A percentile compares a stretch with the other conserved stretches of the same genome.
Conservation (phyloP, 345 rosid genomes). For the Arabis alpina region DNA sequence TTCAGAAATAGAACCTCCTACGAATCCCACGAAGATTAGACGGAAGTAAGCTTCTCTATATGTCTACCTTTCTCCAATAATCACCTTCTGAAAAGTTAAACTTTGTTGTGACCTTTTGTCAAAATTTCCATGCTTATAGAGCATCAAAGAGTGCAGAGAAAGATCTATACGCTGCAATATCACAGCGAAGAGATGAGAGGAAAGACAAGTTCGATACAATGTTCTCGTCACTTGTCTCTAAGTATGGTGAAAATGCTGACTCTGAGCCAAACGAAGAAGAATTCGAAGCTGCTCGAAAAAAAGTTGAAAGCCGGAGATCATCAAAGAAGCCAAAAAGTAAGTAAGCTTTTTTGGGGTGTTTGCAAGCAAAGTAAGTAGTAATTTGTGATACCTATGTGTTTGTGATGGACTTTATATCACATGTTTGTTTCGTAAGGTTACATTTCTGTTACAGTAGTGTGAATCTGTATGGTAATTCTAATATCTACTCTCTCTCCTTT, state of each 20-base stretch:
- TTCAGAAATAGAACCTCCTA: slow-evolving; percentile 73
- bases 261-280: slow-evolving; percentile 88
- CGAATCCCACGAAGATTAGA: slow-evolving; percentile 56
- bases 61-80: not conserved
- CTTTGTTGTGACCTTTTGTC: slow-evolving; percentile 16
- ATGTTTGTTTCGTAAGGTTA: not conserved
- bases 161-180: slow-evolving; percentile 63
- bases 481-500: not conserved
- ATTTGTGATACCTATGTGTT: slow-evolving; percentile 6
- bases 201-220: slow-evolving; percentile 77
- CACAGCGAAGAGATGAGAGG: slow-evolving; percentile 67
- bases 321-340: slow-evolving; percentile 56
- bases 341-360: not conserved
- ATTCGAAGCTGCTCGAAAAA: slow-evolving; percentile 83
- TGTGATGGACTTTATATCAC: not conserved
- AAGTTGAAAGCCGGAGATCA: slow-evolving; percentile 56
- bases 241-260: slow-evolving; percentile 60
- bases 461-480: slow-evolving; percentile 1
- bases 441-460: not conserved
- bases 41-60: slow-evolving; percentile 55
- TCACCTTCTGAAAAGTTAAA: not conserved
- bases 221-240: slow-evolving; percentile 77
- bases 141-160: slow-evolving; percentile 53
- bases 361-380: not conserved
- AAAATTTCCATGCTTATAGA: slow-evolving; percentile 37